These are phyloP conservation scores for Rhexocercosporidium sp. DNA, from an alignment of 2,329 filamentous ascomycete species.

Conservation along the genomic window DNA sequence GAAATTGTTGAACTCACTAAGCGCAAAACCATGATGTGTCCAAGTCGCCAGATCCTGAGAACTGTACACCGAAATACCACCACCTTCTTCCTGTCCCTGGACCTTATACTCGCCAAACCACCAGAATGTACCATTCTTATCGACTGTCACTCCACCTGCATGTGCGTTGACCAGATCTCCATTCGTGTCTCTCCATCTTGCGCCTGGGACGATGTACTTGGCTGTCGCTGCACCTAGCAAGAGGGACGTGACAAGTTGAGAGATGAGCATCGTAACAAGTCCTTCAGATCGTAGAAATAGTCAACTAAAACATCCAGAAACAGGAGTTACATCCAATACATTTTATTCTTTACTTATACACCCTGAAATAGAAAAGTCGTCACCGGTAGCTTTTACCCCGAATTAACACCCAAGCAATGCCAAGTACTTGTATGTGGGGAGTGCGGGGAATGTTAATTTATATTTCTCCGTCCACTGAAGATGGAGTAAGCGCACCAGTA, in stretches of 20 bases:
- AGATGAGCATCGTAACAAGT: not conserved
- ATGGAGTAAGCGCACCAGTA: not conserved
- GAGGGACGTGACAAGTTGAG: not conserved
- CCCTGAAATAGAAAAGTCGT: not conserved
- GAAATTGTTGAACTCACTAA: conserved; percentile 47
- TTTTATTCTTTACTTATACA: not conserved
- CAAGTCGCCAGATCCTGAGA: conserved; percentile 65
- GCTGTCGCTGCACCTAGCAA: conserved; percentile 35
- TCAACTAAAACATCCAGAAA: not conserved
- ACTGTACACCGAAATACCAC: conserved; percentile 64
- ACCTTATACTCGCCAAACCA: conserved; percentile 68
- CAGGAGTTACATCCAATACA: not conserved
- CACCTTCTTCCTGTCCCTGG: conserved; percentile 62
- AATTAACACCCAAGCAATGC: conserved; percentile 3
- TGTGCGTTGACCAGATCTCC: conserved; percentile 66
- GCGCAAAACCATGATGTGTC: conserved; percentile 60
- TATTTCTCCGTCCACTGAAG: conserved; percentile 3
- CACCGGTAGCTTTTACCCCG: conserved; percentile 5
- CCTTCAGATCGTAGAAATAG: not conserved
- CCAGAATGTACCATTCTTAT: conserved; percentile 60
- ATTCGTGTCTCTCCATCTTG: conserved; percentile 63
- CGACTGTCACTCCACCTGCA: conserved; percentile 60
- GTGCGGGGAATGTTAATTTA: conserved; percentile 3
- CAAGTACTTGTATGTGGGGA: not conserved
- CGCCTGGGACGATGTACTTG: conserved; percentile 67